A percentile compares a stretch with the other conserved stretches of the same genome.
phyloP scores from a whole-genome alignment of 805 yeast species.

The Naumovozyma dairenensis region DNA sequence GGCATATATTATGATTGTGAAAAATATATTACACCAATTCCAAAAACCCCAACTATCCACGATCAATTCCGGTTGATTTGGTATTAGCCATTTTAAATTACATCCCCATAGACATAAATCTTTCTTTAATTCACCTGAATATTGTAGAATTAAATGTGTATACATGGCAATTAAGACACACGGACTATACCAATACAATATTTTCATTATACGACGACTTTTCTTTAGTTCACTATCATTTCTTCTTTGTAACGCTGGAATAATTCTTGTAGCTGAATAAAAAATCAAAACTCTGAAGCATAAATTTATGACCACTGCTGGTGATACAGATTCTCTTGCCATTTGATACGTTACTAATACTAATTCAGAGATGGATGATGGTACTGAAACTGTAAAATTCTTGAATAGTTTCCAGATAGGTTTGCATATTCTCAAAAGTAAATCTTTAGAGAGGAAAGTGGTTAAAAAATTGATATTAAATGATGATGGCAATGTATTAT shows the following conservation, averaged over 20 bases:
- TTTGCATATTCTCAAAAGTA: constrained; percentile 11
- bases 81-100: constrained; percentile 27
- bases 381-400: constrained; percentile 24
- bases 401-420: constrained; percentile 25
- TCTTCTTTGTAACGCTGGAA: constrained; percentile 56
- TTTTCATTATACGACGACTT: constrained; percentile 33
- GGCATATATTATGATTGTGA: constrained; percentile 69
- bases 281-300: constrained; percentile 82
- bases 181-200: constrained; percentile 83
- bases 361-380: constrained; percentile 24
- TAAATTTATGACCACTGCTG: constrained; percentile 71
- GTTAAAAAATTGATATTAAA: background rate
- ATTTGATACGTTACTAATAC: constrained; percentile 31
- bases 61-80: constrained; percentile 18
- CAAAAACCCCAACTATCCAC: constrained; percentile 87
- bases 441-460: background rate
- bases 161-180: constrained; percentile 91
- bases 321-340: constrained; percentile 55
- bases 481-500: constrained; percentile 1
- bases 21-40: constrained; percentile 90
- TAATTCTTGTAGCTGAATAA: constrained; percentile 85
- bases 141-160: constrained; percentile 87
- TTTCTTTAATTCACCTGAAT: constrained; percentile 62
- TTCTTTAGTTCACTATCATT: constrained; percentile 18
- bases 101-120: constrained; percentile 48